Conservation (phyloP, 2,329 filamentous ascomycete species). For the Dactylonectria estremocensis region DNA sequence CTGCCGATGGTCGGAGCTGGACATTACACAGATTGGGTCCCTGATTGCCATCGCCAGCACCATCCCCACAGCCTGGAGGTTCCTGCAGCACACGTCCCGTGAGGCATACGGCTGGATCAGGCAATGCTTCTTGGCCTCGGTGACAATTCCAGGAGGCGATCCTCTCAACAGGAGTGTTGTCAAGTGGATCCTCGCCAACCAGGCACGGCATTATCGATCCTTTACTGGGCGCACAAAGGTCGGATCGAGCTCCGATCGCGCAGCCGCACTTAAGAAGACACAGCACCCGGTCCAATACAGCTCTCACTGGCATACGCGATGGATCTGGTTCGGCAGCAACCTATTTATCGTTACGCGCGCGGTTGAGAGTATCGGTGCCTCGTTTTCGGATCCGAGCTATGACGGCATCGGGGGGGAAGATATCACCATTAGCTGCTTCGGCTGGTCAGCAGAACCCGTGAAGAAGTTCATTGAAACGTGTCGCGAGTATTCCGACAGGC, state of each 20-base stretch:
- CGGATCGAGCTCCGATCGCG: slow-evolving; percentile 53
- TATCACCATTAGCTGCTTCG: slow-evolving; percentile 65
- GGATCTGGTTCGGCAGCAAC: slow-evolving; percentile 65
- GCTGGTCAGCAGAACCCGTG: slow-evolving; percentile 65
- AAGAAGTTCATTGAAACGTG: slow-evolving; percentile 62
- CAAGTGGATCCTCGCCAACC: slow-evolving; percentile 61
- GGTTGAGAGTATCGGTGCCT: slow-evolving; percentile 55
- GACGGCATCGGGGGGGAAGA: slow-evolving; percentile 64
- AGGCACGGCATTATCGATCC: slow-evolving; percentile 56
- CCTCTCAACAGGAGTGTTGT: slow-evolving; percentile 62
- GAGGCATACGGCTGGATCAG: slow-evolving; percentile 59
- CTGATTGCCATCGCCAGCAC: slow-evolving; percentile 61
- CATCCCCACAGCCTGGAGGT: slow-evolving; percentile 57
- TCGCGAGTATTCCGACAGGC: slow-evolving; percentile 63
- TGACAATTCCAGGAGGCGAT: slow-evolving; percentile 61
- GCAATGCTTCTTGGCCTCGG: slow-evolving; percentile 61
- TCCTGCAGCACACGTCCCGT: slow-evolving; percentile 54
- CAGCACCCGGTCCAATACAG: slow-evolving; percentile 60
- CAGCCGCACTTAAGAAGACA: slow-evolving; percentile 59
- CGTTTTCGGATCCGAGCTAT: slow-evolving; percentile 59
- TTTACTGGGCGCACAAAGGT: slow-evolving; percentile 62
- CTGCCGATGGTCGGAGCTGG: slow-evolving; percentile 60
- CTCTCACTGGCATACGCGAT: slow-evolving; percentile 61
- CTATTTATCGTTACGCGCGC: slow-evolving; percentile 63
- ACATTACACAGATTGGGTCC: slow-evolving; percentile 62